Evolutionary conservation across 2,329 filamentous ascomycete genomes (phyloP).

Genomic region (Fusarium continuum): DNA sequence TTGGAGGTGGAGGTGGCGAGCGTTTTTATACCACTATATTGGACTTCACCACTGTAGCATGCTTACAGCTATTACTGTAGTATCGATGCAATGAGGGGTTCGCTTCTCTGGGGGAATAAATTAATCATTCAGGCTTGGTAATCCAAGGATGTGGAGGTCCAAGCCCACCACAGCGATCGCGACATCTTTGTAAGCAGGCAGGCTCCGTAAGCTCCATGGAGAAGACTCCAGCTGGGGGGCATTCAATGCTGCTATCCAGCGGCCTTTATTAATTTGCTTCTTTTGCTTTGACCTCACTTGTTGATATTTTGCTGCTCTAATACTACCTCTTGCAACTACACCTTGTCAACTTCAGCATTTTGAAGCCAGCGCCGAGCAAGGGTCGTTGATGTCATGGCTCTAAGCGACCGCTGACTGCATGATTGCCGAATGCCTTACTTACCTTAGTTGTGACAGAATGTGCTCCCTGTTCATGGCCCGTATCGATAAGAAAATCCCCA

Average conservation of each 20-base stretch:
- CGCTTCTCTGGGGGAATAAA: slow-evolving; percentile 3
- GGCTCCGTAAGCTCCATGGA: slow-evolving; percentile 4
- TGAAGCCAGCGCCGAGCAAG: not conserved
- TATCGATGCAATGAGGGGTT: slow-evolving; percentile 7
- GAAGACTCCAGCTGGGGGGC: not conserved
- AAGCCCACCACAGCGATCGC: slow-evolving; percentile 18
- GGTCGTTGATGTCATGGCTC: slow-evolving; percentile 15
- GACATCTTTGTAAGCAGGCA: slow-evolving; percentile 25
- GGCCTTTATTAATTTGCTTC: too few species aligned
- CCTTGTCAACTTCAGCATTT: not conserved
- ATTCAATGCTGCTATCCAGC: not conserved
- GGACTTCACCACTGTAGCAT: not conserved
- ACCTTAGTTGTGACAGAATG: not conserved
- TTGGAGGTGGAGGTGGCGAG: not conserved
- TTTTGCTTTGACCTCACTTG: too few species aligned
- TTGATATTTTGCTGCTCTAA: not conserved
- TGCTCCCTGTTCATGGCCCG: not conserved
- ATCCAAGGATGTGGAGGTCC: slow-evolving; percentile 10
- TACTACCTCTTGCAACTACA: not conserved
- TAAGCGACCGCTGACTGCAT: not conserved
- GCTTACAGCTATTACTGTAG: not conserved
- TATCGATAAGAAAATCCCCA: not conserved
- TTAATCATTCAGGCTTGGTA: slow-evolving; percentile 31
- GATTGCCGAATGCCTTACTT: not conserved
- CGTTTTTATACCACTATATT: slow-evolving; percentile 15